Evolutionary conservation across 2,329 filamentous ascomycete species (phyloP), one percentile per base, ranked within the genome.

Genomic region (Zarea fungicola): DNA sequence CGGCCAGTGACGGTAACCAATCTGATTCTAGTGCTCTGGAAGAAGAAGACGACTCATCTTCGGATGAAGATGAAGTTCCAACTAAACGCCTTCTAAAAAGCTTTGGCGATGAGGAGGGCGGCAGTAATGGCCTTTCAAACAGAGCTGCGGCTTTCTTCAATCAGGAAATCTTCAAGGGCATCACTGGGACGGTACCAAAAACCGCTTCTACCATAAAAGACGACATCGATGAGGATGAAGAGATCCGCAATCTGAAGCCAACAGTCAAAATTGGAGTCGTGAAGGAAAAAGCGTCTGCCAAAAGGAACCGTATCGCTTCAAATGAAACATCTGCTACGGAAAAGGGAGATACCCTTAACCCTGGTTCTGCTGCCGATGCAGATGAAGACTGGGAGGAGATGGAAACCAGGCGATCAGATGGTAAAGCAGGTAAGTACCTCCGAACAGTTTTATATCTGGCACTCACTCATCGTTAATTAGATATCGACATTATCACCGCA

Each of bases 401-500:
- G 52, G 78, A 83, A 45, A 81, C 80, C 52, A 76, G 78, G 45
- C 76, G 73, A 54, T 75, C 81, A 48, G 80, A 87, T 58, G 84
- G 84, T 50, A 80, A 76, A 59, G 70, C 77, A 34, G 77, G 81
- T 83, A 72, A 64, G 72, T 18, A 26, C 26, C 14, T 13, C 13
- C 10, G n/a, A 11, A 31, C 10, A 1, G 8, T 26, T 25, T 2
- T 8, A 13, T 13, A 6, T 19, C 31, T 14, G 14, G 29, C 49
- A 40, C 61, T 64, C 58, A 61, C 47, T 22, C 13, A 39, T 48
- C 21, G 23, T 23, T 48, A 29, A 64, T 26, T 68, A 77, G 91
- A 96, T 63, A 95, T 99, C 68, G 90, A 97, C 65, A 97, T 99
- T 61, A 95, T 97, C 62, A 99, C 93, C n/a, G 93, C 90, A 5